Percentiles rank a stretch among this genome's conserved stretches.
Evolutionary conservation across 2,329 filamentous ascomycete species (phyloP).

Genomic region (Fusarium sp.): DNA sequence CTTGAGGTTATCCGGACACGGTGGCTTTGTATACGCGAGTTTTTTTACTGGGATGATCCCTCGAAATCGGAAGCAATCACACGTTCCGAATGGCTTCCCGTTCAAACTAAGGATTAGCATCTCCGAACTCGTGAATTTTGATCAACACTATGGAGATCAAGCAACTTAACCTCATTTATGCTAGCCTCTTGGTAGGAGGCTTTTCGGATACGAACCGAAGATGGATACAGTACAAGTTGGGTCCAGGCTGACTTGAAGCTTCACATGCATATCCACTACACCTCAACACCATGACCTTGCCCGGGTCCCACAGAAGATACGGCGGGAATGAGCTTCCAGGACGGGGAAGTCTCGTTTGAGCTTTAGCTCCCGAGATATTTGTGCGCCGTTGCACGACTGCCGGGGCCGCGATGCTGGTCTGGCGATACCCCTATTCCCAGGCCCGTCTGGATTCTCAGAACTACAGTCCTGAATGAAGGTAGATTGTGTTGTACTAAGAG

Average conservation of each 20-base stretch:
- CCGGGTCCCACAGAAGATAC: conserved; percentile 13
- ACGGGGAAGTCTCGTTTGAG: conserved; percentile 29
- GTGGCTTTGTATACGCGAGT: conserved; percentile 3
- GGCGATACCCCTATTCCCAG: conserved; percentile 19
- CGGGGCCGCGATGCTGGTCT: conserved; percentile 34
- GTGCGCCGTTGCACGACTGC: conserved; percentile 28
- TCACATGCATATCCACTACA: conserved; percentile 14
- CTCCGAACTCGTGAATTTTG: background rate
- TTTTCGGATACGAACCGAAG: conserved; percentile 32
- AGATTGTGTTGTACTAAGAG: background rate
- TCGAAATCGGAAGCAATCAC: background rate
- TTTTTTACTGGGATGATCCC: conserved; percentile 9
- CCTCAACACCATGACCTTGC: conserved; percentile 24
- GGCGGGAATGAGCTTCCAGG: conserved; percentile 22
- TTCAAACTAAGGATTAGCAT: background rate
- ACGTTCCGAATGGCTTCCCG: conserved; percentile 10
- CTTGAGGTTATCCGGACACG: conserved; percentile 13
- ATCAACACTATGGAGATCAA: conserved; percentile 3
- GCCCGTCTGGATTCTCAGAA: conserved; percentile 25
- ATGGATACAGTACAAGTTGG: conserved; percentile 1
- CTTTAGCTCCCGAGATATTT: conserved; percentile 26
- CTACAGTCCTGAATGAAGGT: conserved; percentile 14
- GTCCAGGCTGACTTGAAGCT: conserved; percentile 23
- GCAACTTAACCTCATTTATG: conserved; percentile 3
- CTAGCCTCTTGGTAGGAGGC: background rate